These are phyloP conservation scores for Kalanchoe fedtschenkoi DNA, from an alignment of 164 flowering plant species.

Conservation along the genomic window DNA sequence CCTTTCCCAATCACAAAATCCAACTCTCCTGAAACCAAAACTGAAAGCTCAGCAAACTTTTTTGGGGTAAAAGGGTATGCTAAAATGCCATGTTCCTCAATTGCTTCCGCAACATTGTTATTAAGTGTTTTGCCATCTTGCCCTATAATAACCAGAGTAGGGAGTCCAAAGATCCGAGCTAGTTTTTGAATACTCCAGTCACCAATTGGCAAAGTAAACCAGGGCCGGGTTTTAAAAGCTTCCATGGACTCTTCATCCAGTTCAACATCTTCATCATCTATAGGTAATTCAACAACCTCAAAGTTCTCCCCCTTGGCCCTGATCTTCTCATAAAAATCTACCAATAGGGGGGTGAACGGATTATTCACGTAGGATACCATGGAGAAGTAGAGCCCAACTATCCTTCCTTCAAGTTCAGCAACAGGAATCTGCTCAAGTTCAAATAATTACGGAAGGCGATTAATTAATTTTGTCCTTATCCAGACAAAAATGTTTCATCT, in stretches of 20 bases:
- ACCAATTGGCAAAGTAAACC: conserved; percentile 35
- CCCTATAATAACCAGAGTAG: conserved; percentile 40
- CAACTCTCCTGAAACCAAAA: conserved; percentile 34
- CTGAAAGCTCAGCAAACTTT: conserved; percentile 38
- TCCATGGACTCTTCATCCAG: conserved; percentile 25
- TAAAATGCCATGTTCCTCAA: conserved; percentile 35
- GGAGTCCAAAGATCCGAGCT: conserved; percentile 37
- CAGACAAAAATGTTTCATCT: neutral
- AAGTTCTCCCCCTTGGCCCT: conserved; percentile 31
- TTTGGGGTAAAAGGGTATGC: conserved; percentile 51
- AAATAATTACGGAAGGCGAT: neutral
- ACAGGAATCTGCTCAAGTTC: conserved; percentile 27
- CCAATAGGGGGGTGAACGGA: conserved; percentile 25
- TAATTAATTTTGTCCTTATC: neutral
- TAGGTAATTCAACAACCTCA: conserved; percentile 39
- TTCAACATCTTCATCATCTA: conserved; percentile 31
- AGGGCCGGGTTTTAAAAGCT: conserved; percentile 26
- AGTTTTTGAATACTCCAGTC: conserved; percentile 31
- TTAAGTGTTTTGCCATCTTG: conserved; percentile 49
- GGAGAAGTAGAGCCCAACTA: conserved; percentile 35
- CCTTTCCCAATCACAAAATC: conserved; percentile 40
- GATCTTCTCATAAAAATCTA: conserved; percentile 28
- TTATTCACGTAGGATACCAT: neutral
- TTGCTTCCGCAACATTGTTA: conserved; percentile 32
- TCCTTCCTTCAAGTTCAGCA: conserved; percentile 48